Evolutionary conservation across 148 eudicot genomes (phyloP), one percentile per base, ranked within the genome.

Genomic region (Polygonum maritimum): DNA sequence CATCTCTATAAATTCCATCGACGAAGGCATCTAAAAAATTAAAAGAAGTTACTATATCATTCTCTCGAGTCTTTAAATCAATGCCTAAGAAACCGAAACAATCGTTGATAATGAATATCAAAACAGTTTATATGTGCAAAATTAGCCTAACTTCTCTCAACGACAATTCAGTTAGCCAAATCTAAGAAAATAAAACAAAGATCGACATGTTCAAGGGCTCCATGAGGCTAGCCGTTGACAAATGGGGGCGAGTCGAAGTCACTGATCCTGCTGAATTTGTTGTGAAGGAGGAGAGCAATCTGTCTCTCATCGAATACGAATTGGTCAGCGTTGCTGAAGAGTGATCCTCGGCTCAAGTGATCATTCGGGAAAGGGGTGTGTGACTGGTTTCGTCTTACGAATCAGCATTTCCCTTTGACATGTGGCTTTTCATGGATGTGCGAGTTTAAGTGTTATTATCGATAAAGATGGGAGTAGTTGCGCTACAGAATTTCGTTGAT

Each of bases 211-310:
- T 72, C 22, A 72, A 44, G 35, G 75, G 75, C 6, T 72, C 75
- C 4, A 72, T 72, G 75, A 72, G 75, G 75, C 75, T 72, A 44
- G 75, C 75, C 1, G 75, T 72, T 72, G 75, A 72, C 75, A 72
- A 72, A 72, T 72, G 75, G 75, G 75, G 75, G 14, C 33, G 52
- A 41, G 75, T 72, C 19, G 75, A 72, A 36, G 75, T 72, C 36
- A 45, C 75, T 45, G 75, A 72, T 7, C 75, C 75, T n/a, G 75
- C 75, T 19, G 52, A 72, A 5, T 72, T 72, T 72, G 49, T 8
- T 44, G 75, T 72, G 21, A 72, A 72, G 15, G 75, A 72, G 75
- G 75, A 72, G 18, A 72, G 44, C 54, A 72, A 72, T 72, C 75
- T 72, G 10, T 72, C 75, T 45, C 75, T 72, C 49, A 48, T 72